Evolutionary conservation across 2,329 filamentous ascomycete genomes (phyloP).

Genomic region (Fusarium sp.): DNA sequence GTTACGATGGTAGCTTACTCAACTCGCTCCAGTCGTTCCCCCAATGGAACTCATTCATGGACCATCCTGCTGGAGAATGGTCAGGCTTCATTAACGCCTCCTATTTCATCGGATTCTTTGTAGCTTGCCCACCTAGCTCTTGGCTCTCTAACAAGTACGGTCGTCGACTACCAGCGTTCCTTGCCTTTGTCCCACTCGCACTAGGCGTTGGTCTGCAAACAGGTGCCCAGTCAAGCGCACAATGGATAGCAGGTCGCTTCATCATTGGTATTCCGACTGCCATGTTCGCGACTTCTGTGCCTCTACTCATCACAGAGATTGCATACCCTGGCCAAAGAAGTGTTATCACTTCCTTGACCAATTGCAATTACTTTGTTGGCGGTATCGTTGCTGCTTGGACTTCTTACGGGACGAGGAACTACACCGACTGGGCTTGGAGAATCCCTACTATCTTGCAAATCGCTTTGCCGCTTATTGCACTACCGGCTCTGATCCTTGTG

Average conservation of each 20-base stretch:
- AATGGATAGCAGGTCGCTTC: slow-evolving; percentile 22
- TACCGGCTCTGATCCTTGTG: slow-evolving; percentile 12
- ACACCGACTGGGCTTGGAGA: slow-evolving; percentile 21
- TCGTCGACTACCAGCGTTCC: slow-evolving; percentile 2
- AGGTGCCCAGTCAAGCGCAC: slow-evolving; percentile 5
- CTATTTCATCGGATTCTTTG: slow-evolving; percentile 21
- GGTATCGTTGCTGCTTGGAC: slow-evolving; percentile 26
- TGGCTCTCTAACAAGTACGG: slow-evolving; percentile 26
- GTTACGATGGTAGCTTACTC: slow-evolving; percentile 18
- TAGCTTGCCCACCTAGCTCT: slow-evolving; percentile 9
- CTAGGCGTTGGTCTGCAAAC: slow-evolving; percentile 11
- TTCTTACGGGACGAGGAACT: slow-evolving; percentile 16
- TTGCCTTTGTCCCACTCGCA: slow-evolving; percentile 9
- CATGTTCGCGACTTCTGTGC: slow-evolving; percentile 20
- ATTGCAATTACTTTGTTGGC: slow-evolving; percentile 20
- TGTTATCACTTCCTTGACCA: slow-evolving; percentile 16
- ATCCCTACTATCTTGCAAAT: slow-evolving; percentile 10
- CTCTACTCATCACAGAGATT: slow-evolving; percentile 19
- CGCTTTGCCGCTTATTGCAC: slow-evolving; percentile 1
- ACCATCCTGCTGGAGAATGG: slow-evolving; percentile 19
- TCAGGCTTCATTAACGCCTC: slow-evolving; percentile 22
- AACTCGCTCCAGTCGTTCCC: slow-evolving; percentile 24
- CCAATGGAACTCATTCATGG: slow-evolving; percentile 17
- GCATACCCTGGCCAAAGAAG: slow-evolving; percentile 15
- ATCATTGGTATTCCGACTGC: slow-evolving; percentile 13